These are phyloP conservation scores for Halophytophthora polymorphica DNA, from an alignment of 352 stramenopile species.

Conservation along the genomic window DNA sequence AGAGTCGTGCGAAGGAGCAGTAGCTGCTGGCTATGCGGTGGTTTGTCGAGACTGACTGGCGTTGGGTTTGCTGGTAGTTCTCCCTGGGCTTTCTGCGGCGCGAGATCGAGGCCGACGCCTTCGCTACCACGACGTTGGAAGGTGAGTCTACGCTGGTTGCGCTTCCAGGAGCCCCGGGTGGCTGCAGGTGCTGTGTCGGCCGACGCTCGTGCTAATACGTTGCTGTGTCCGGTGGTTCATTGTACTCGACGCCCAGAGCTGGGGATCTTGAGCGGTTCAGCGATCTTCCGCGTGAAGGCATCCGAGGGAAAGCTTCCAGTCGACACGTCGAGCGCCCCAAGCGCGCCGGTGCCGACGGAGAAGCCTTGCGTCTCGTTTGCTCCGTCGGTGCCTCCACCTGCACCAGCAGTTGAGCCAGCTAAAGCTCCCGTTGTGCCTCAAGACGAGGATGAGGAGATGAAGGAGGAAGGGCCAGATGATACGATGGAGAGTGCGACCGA, in stretches of 20 bases:
- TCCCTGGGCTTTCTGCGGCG: constrained; percentile 76
- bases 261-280: constrained; percentile 76
- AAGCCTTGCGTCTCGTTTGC: constrained; percentile 19
- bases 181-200: neutral
- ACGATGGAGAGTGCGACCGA: neutral
- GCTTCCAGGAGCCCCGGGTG: constrained; percentile 2
- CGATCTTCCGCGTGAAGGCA: constrained; percentile 76
- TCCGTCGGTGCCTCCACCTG: neutral
- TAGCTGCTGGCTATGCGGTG: neutral
- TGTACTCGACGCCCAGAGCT: constrained; percentile 38
- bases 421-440: neutral
- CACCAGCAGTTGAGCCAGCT: neutral
- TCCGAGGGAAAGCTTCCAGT: constrained; percentile 5
- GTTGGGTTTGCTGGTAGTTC: constrained; percentile 36
- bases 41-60: constrained; percentile 6
- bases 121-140: constrained; percentile 63
- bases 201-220: too few species aligned
- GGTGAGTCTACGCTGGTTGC: constrained; percentile 23
- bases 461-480: constrained; percentile 12
- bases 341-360: neutral
- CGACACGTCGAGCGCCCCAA: constrained; percentile 2
- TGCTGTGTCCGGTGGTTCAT: neutral
- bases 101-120: constrained; percentile 51
- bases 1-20: neutral
- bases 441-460: constrained; percentile 52